These are phyloP conservation scores for Hyaloperonospora brassicae DNA, from an alignment of 352 stramenopile genomes.

Conservation along the genomic window DNA sequence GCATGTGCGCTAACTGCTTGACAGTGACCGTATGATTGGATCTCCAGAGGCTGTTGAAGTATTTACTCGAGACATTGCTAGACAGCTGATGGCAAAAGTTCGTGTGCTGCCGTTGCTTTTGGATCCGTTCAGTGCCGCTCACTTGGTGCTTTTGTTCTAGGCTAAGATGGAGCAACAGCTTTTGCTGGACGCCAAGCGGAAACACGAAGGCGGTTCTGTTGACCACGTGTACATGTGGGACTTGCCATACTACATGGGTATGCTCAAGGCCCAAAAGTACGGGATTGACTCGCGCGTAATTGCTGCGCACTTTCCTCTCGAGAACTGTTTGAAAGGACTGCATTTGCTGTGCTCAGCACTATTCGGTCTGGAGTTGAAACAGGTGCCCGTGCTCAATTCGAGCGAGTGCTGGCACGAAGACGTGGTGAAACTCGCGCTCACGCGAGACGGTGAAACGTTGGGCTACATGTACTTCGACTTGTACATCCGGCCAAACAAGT, in stretches of 20 bases:
- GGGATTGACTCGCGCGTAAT: slow-evolving; percentile 76
- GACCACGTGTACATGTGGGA: slow-evolving; percentile 89
- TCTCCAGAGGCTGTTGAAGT: slow-evolving; percentile 51
- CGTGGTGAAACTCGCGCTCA: slow-evolving; percentile 88
- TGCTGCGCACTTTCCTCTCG: slow-evolving; percentile 86
- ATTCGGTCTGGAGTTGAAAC: slow-evolving; percentile 87
- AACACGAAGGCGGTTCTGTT: slow-evolving; percentile 37
- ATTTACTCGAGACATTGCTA: slow-evolving; percentile 60
- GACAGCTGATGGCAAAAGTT: slow-evolving; percentile 68
- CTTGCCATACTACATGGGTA: slow-evolving; percentile 90
- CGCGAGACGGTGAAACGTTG: slow-evolving; percentile 45
- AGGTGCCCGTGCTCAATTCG: slow-evolving; percentile 58
- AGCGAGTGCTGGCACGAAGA: slow-evolving; percentile 86
- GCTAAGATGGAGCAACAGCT: slow-evolving; percentile 49
- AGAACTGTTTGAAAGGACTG: slow-evolving; percentile 88
- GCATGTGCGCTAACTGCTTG: slow-evolving; percentile 1
- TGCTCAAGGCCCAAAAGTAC: slow-evolving; percentile 67
- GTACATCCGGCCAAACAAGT: slow-evolving; percentile 85
- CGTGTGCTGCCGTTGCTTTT: slow-evolving; percentile 2
- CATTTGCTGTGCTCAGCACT: slow-evolving; percentile 81
- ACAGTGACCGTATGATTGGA: slow-evolving; percentile 81
- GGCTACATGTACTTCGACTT: slow-evolving; percentile 94
- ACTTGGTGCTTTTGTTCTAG: slow-evolving; percentile 11
- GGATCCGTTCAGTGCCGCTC: not conserved
- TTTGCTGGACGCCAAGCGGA: slow-evolving; percentile 53